Evolutionary conservation across 371 early-diverging fungal genomes (phyloP).

Genomic region (Actinomortierella wolfii): DNA sequence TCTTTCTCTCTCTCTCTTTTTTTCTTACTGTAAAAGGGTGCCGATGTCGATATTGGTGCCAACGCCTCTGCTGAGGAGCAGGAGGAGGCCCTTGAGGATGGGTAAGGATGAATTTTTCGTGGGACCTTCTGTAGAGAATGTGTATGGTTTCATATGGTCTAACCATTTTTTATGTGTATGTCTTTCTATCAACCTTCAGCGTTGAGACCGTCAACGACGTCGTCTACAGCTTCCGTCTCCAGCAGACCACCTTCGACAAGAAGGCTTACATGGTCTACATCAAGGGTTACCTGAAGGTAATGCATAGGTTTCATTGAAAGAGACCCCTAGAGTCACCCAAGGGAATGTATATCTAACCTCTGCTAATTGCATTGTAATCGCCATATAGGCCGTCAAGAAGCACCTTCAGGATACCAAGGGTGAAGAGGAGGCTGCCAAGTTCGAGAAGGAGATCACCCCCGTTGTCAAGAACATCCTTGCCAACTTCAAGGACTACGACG

Average conservation of each 20-base stretch:
- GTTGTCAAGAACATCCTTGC: conserved; percentile 81
- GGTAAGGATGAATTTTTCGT: no score
- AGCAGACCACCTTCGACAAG: conserved; percentile 85
- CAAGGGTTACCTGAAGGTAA: conserved; percentile 89
- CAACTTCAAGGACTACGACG: conserved; percentile 69
- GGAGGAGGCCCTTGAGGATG: conserved; percentile 70
- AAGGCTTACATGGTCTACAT: conserved; percentile 91
- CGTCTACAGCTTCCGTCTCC: conserved; percentile 81
- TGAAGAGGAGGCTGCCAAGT: conserved; percentile 71
- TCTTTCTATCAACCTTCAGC: no score
- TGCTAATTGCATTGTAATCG: no score
- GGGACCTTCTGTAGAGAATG: no score
- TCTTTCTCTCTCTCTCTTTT: conserved; percentile 26
- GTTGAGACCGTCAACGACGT: conserved; percentile 83
- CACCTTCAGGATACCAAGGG: conserved; percentile 61
- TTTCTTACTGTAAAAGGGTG: conserved; percentile 67
- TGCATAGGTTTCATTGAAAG: no score
- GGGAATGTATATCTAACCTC: no score
- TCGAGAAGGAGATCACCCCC: conserved; percentile 66
- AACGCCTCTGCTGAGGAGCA: conserved; percentile 92
- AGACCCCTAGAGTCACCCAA: no score
- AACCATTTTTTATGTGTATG: no score
- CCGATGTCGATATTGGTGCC: conserved; percentile 90
- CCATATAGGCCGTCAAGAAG: conserved; percentile 58
- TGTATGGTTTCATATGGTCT: no score